Evolutionary conservation across 306 rosid species (phyloP).

Genomic region (Hippophae rhamnoides): DNA sequence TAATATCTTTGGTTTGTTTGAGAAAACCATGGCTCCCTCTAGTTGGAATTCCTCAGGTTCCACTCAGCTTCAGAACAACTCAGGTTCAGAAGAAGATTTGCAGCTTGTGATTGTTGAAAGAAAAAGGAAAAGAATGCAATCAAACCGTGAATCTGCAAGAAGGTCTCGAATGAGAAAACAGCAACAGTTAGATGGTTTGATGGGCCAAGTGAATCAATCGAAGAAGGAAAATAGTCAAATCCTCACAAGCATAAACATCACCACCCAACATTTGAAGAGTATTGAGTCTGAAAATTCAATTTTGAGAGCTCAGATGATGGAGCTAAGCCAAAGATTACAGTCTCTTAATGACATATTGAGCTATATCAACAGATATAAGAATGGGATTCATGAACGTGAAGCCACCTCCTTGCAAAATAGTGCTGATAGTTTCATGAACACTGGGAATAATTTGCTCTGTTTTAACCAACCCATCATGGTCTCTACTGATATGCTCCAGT

Average conservation of each 20-base stretch:
- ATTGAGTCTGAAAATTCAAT: constrained; percentile 55
- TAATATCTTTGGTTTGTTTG: neutral
- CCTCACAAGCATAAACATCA: constrained; percentile 31
- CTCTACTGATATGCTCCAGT: constrained; percentile 47
- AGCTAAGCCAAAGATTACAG: constrained; percentile 56
- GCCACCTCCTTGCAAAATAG: constrained; percentile 4
- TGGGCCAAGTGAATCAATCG: constrained; percentile 24
- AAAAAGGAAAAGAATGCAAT: constrained; percentile 66
- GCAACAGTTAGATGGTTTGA: constrained; percentile 59
- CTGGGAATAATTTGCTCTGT: constrained; percentile 30
- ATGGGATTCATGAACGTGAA: constrained; percentile 17
- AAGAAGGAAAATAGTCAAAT: constrained; percentile 41
- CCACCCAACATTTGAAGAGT: constrained; percentile 37
- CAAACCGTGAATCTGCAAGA: constrained; percentile 81
- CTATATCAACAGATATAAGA: constrained; percentile 24
- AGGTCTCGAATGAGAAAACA: constrained; percentile 72
- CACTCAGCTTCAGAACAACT: constrained; percentile 30
- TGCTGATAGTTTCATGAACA: constrained; percentile 32
- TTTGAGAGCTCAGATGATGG: constrained; percentile 54
- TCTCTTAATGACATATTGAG: constrained; percentile 50
- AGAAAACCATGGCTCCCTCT: constrained; percentile 39
- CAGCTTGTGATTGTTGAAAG: constrained; percentile 48
- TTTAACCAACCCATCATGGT: constrained; percentile 69
- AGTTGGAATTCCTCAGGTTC: constrained; percentile 58
- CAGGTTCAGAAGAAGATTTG: constrained; percentile 54